These are phyloP conservation scores for Chlamydomonas sp. DNA, from an alignment of 139 green algal genomes.

Conservation along the genomic window DNA sequence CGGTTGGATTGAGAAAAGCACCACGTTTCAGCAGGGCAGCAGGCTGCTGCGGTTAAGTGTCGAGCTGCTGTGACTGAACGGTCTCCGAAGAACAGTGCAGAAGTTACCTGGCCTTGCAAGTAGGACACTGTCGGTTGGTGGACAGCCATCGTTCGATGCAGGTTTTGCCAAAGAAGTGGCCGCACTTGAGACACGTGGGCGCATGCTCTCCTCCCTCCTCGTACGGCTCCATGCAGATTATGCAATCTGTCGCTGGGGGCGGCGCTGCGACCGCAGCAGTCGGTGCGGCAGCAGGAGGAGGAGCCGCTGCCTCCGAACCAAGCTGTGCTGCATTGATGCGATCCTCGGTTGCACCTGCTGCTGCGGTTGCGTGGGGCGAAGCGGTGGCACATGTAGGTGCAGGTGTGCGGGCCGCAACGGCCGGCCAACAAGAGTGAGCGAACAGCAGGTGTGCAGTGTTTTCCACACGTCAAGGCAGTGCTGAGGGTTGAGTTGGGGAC, in stretches of 20 bases:
- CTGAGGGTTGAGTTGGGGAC: too few relatives aligned
- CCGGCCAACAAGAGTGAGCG: too few relatives aligned
- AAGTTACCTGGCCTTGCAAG: not conserved
- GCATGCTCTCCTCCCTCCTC: not conserved
- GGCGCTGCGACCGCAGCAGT: not conserved
- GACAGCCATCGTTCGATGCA: slow-evolving; percentile 4
- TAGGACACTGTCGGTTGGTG: not conserved
- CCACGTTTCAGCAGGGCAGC: not conserved
- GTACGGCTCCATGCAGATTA: slow-evolving; percentile 7
- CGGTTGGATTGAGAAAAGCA: not conserved
- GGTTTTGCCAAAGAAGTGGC: not conserved
- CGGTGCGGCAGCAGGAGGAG: too few relatives aligned
- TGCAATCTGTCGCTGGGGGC: not conserved
- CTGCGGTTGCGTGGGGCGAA: too few relatives aligned
- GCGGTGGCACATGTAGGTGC: too few relatives aligned
- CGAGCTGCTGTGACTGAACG: not conserved
- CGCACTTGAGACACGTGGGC: not conserved
- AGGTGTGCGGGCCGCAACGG: too few relatives aligned
- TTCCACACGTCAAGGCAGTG: too few relatives aligned
- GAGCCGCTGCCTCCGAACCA: too few relatives aligned
- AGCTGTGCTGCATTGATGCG: too few relatives aligned
- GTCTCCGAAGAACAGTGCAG: not conserved
- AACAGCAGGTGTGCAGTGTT: too few relatives aligned
- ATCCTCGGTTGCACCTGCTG: too few relatives aligned
- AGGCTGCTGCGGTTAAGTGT: not conserved